Evolutionary conservation across 306 rosid genomes (phyloP), one percentile per base, ranked within the genome.

Genomic region (Notholithocarpus densiflorus): DNA sequence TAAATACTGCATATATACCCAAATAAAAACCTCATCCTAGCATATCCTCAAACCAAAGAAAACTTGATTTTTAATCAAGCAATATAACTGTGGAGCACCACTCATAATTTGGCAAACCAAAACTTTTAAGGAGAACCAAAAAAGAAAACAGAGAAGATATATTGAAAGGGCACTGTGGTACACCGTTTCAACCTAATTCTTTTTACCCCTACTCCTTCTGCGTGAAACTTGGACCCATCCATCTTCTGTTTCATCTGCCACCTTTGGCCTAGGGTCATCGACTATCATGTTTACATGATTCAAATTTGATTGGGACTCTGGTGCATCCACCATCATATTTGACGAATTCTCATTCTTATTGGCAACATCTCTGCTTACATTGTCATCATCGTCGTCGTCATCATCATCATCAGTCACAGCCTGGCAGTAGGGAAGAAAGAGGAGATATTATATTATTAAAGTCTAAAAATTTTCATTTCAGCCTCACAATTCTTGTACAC

Each of bases 151-250:
- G 11, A 37, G 45, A 40, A 40, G 45, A 40, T 40, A 40, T 37
- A 37, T 54, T n/a, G 13, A 23, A 14, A 43, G 65, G 69, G 37
- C 14, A 32, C 10, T 55, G 11, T 40, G 11, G 45, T 40, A 40
- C 45, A 8, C 17, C 43, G 20, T 48, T 79, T 80, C 55, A 52
- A 57, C 78, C 86, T 91, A 88, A 69, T 84, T 87, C 68, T 80
- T 88, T 75, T 78, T 83, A 48, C 88, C 88, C 73, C 82, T 85
- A 68, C 57, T 89, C 75, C 66, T 79, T 77, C 73, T 82, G n/a
- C 83, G 83, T 15, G 89, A 60, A 60, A 93, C 93, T 55, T 62
- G 80, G 61, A 77, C 85, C 95, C 89, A 91, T 81, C 86, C 95
- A 77, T 87, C 92, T 79, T 86, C 90, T 29, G 77, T 79, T 74